A percentile compares a stretch with the other conserved stretches of the same genome.
phyloP scores from a whole-genome alignment of 805 yeast species.

The Lachancea dasiensis region DNA sequence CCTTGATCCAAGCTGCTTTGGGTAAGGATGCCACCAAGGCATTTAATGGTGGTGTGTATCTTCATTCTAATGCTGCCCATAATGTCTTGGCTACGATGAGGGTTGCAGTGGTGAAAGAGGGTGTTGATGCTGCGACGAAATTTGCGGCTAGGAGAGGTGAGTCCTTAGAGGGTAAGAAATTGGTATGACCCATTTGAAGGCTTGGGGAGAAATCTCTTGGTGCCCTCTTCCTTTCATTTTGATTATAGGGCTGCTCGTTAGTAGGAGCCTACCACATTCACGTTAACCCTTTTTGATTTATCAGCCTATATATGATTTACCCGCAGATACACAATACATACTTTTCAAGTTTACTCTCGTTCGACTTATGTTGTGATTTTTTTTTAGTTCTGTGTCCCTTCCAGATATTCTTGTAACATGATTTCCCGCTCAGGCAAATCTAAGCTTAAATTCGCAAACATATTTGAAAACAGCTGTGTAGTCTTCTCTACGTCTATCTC shows the following conservation, averaged over 20 bases:
- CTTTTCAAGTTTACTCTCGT: no score
- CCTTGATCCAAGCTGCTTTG: conserved; percentile 59
- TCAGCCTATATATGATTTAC: no score
- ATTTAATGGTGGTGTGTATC: conserved; percentile 80
- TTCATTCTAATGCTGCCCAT: conserved; percentile 83
- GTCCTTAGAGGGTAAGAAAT: conserved; percentile 19
- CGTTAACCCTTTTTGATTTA: no score
- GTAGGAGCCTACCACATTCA: no score
- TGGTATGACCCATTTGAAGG: no score
- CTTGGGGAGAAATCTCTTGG: no score
- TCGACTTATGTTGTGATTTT: neutral
- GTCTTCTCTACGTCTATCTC: conserved; percentile 20
- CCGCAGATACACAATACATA: no score
- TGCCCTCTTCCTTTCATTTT: no score
- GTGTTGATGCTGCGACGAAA: conserved; percentile 49
- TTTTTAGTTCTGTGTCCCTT: neutral
- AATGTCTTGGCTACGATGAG: conserved; percentile 77
- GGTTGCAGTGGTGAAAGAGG: conserved; percentile 70
- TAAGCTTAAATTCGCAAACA: conserved; percentile 16
- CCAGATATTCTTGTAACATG: conserved; percentile 2
- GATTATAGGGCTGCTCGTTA: no score
- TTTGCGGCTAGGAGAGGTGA: conserved; percentile 35
- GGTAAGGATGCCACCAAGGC: conserved; percentile 83
- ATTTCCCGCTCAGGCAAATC: conserved; percentile 13
- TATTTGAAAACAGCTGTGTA: conserved; percentile 16